These are phyloP conservation scores for Mucor mucedo DNA, from an alignment of 371 early-diverging fungal genomes.

Conservation along the genomic window DNA sequence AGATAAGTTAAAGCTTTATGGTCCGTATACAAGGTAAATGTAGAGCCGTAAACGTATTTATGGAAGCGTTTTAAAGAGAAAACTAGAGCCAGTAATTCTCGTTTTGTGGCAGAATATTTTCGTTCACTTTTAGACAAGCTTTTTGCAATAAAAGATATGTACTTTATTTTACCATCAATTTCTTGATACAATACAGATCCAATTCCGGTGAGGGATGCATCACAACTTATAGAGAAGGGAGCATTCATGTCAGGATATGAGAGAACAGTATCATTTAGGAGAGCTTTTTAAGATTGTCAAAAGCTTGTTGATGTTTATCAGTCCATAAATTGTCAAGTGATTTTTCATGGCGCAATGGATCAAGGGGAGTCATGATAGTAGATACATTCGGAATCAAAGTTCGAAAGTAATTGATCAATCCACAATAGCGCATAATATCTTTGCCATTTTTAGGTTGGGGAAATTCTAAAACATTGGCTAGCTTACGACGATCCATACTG, in stretches of 20 bases:
- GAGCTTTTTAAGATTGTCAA: no score
- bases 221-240: slow-evolving; percentile 37
- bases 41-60: slow-evolving; percentile 32
- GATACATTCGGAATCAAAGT: background rate
- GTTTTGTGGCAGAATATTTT: slow-evolving; percentile 1
- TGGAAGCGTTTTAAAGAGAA: slow-evolving; percentile 37
- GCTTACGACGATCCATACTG: slow-evolving; percentile 16
- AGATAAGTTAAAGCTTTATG: slow-evolving; percentile 25
- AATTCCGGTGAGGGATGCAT: slow-evolving; percentile 23
- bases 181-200: background rate
- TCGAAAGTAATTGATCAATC: slow-evolving; percentile 30
- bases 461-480: slow-evolving; percentile 19
- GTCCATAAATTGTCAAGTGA: slow-evolving; percentile 5
- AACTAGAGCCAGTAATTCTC: slow-evolving; percentile 10
- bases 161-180: background rate
- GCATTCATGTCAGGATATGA: slow-evolving; percentile 23
- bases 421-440: slow-evolving; percentile 24
- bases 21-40: slow-evolving; percentile 29
- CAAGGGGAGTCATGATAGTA: background rate
- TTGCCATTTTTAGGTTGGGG: slow-evolving; percentile 18
- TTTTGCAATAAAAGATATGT: slow-evolving; percentile 1
- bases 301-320: background rate
- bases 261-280: background rate
- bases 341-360: slow-evolving; percentile 6
- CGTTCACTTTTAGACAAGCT: background rate